These are phyloP conservation scores for Saururus chinensis DNA, from an alignment of 164 flowering plant species.

Conservation along the genomic window DNA sequence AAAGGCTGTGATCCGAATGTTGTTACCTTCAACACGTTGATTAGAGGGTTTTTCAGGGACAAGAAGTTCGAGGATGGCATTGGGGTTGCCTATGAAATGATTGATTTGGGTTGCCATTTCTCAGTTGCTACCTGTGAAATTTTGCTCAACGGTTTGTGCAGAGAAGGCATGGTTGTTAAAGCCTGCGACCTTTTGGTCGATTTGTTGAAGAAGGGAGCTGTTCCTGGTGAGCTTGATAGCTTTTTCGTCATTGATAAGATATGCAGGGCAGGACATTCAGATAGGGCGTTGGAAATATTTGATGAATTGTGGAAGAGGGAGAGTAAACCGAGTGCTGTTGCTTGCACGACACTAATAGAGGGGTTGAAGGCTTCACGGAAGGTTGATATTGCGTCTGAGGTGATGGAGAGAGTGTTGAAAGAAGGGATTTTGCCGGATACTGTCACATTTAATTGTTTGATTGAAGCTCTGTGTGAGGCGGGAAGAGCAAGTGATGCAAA, in stretches of 20 bases:
- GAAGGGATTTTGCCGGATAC: slow-evolving; percentile 52
- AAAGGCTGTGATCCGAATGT: slow-evolving; percentile 75
- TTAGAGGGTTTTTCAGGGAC: slow-evolving; percentile 54
- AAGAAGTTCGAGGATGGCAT: slow-evolving; percentile 60
- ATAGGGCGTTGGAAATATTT: slow-evolving; percentile 42
- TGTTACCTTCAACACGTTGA: slow-evolving; percentile 79
- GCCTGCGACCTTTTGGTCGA: slow-evolving; percentile 55
- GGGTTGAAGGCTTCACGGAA: slow-evolving; percentile 37
- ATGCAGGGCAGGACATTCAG: slow-evolving; percentile 30
- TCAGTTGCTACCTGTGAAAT: slow-evolving; percentile 74
- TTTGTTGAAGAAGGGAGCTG: slow-evolving; percentile 42
- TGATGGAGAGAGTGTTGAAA: slow-evolving; percentile 56
- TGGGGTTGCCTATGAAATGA: slow-evolving; percentile 79
- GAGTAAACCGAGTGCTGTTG: slow-evolving; percentile 39
- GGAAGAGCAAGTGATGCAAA: slow-evolving; percentile 60
- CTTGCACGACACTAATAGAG: slow-evolving; percentile 64
- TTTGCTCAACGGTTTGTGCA: slow-evolving; percentile 63
- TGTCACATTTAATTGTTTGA: slow-evolving; percentile 65
- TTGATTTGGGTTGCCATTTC: slow-evolving; percentile 58
- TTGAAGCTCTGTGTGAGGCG: slow-evolving; percentile 43
- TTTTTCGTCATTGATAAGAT: slow-evolving; percentile 42
- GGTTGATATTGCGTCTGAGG: slow-evolving; percentile 28
- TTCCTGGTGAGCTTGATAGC: slow-evolving; percentile 55
- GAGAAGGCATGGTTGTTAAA: slow-evolving; percentile 30
- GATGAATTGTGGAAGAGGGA: slow-evolving; percentile 50